phyloP scores from a whole-genome alignment of 805 yeast species.

The Priceomyces carsonii region DNA sequence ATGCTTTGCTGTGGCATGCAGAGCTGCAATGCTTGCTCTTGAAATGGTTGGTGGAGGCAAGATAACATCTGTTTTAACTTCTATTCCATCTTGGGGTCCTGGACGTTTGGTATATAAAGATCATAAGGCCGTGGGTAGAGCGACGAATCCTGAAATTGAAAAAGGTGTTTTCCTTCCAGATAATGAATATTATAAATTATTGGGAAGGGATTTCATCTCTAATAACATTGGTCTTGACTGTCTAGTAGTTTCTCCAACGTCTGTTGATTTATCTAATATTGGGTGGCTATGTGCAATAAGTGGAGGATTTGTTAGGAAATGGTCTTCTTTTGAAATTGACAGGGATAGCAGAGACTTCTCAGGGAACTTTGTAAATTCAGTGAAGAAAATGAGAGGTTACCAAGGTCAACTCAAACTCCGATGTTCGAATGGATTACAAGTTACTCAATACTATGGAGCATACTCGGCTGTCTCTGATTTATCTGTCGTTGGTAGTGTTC shows the following conservation, averaged over 20 bases:
- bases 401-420: constrained; percentile 84
- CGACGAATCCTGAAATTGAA: constrained; percentile 42
- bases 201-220: constrained; percentile 57
- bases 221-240: constrained; percentile 75
- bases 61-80: constrained; percentile 63
- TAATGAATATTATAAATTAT: constrained; percentile 58
- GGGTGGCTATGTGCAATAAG: constrained; percentile 65
- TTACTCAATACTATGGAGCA: constrained; percentile 69
- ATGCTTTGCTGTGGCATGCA: constrained; percentile 76
- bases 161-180: constrained; percentile 59
- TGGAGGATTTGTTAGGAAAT: constrained; percentile 69
- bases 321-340: constrained; percentile 64
- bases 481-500: constrained; percentile 32
- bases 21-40: constrained; percentile 65
- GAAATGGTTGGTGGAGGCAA: constrained; percentile 79
- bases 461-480: constrained; percentile 27
- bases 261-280: constrained; percentile 74
- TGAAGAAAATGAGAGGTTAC: constrained; percentile 60
- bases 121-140: constrained; percentile 38
- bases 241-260: constrained; percentile 62
- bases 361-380: constrained; percentile 56
- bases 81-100: constrained; percentile 79
- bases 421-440: constrained; percentile 84
- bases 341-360: constrained; percentile 70
- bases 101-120: constrained; percentile 60